Evolutionary conservation across 345 rosid genomes (phyloP), one percentile per base, ranked within the genome.

Genomic region (Camelina sativa): DNA sequence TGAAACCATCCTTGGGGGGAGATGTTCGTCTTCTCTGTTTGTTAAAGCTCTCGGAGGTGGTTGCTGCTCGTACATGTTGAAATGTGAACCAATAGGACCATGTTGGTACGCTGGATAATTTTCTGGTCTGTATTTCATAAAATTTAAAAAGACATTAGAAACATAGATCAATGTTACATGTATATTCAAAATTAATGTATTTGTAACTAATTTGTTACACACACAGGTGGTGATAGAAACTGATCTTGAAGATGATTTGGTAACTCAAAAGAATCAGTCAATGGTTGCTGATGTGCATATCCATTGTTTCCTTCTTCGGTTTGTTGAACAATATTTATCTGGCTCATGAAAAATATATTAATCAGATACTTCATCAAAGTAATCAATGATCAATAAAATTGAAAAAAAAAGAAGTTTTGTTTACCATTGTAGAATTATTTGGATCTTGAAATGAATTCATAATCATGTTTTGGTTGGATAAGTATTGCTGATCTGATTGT

Each of bases 101-200:
- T 67, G 53, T 38, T 67, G 62, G 51, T 65, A 8, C 10, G 22
- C 58, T 12, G 41, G 47, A 25, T 11, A 40, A 61, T 17, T 61
- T 7, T 52, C 30, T 51, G 69, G 46, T 51, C 74, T 75, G 38
- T 51, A 30, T 13, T 51, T 60, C 74, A 67, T 41, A 67, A 75
- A 67, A 11, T n/a, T n/a, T n/a, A 17, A 30, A 51, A 3, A 66
- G 3, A 0, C 1, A 32, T 23, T 65, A 47, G 6, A 66, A 30
- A 22, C 4, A 7, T 9, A 46, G 7, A 65, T 46, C 5, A 56
- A 7, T 58, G 6, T 32, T 44, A 34, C 5, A 34, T 19, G 8
- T 5, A 7, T 10, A 7, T 10, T 10, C 17, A 2, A 17, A 28
- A 37, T 19, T 17, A 37, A 4, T 57, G 4, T 48, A 6, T 65